Percentiles rank a stretch among this genome's conserved stretches.
Conservation (phyloP, 108 stramenopile genomes). For the Cyclotella kingstonii region DNA sequence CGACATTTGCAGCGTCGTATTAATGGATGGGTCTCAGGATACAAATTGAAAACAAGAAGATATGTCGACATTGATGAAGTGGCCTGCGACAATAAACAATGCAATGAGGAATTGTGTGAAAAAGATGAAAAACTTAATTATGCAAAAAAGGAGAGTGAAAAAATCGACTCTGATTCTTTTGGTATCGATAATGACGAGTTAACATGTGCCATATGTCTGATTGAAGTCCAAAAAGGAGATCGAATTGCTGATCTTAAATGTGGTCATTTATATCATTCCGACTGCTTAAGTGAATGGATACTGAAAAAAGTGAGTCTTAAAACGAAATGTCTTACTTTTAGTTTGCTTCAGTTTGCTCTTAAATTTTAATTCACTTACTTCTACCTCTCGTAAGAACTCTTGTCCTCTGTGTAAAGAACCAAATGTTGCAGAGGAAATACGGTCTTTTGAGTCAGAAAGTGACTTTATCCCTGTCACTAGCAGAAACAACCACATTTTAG, state of each 20-base stretch:
- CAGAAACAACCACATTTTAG: too few relatives aligned
- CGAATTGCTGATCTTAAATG: slow-evolving; percentile 23
- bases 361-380: too few relatives aligned
- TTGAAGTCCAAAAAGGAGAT: slow-evolving; percentile 21
- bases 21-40: slow-evolving; percentile 24
- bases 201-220: slow-evolving; percentile 26
- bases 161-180: not conserved
- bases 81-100: not conserved
- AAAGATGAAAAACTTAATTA: not conserved
- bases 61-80: too few relatives aligned
- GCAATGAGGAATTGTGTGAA: not conserved
- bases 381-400: slow-evolving; percentile 9
- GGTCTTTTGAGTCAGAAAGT: slow-evolving; percentile 18
- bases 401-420: slow-evolving; percentile 22
- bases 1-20: slow-evolving; percentile 9
- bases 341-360: too few relatives aligned
- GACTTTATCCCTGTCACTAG: too few relatives aligned
- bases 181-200: not conserved
- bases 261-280: slow-evolving; percentile 31
- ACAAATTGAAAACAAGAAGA: slow-evolving; percentile 19
- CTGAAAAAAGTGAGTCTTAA: slow-evolving; percentile 30
- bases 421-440: slow-evolving; percentile 17
- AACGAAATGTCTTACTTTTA: too few relatives aligned
- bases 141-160: not conserved
- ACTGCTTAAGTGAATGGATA: slow-evolving; percentile 32